A percentile compares a stretch with the other conserved stretches of the same genome.
Conservation (phyloP, 2,329 filamentous ascomycete genomes). For the Myrmaecium sp. region DNA sequence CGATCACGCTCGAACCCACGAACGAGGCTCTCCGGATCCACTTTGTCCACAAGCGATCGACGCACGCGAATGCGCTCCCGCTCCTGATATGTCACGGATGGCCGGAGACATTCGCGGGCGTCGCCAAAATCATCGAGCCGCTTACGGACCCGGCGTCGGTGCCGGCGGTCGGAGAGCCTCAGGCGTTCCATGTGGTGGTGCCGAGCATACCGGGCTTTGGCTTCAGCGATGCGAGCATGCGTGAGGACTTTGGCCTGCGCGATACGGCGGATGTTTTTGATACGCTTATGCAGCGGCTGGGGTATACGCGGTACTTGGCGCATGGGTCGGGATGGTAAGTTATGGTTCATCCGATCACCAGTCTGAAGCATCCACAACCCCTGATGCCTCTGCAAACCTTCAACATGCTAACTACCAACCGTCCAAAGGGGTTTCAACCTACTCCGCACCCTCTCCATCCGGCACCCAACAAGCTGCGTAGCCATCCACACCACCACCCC, state of each 20-base stretch:
- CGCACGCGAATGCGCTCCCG: conserved; percentile 38
- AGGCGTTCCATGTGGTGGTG: conserved; percentile 47
- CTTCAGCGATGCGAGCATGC: conserved; percentile 45
- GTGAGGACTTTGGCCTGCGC: conserved; percentile 31
- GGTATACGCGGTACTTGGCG: conserved; percentile 41
- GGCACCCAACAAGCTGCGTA: conserved; percentile 34
- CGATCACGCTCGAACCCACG: conserved; percentile 21
- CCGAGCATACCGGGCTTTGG: conserved; percentile 50
- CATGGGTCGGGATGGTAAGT: conserved; percentile 35
- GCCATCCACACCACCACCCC: conserved; percentile 46
- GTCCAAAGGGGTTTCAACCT: conserved; percentile 24
- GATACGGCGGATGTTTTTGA: conserved; percentile 40
- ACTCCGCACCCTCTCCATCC: conserved; percentile 29
- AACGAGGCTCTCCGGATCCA: conserved; percentile 36
- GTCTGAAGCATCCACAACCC: not conserved
- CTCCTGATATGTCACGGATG: conserved; percentile 49
- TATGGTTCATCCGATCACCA: not conserved
- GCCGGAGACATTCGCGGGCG: conserved; percentile 45
- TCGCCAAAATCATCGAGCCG: conserved; percentile 37
- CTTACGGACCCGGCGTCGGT: conserved; percentile 36
- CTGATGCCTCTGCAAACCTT: not conserved
- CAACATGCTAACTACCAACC: conserved; percentile 2
- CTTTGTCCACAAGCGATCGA: conserved; percentile 45
- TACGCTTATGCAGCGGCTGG: conserved; percentile 41
- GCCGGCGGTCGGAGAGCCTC: conserved; percentile 9